These are phyloP conservation scores for Aspergillus heteromorphus DNA, from an alignment of 495 filamentous ascomycete species.

Conservation along the genomic window DNA sequence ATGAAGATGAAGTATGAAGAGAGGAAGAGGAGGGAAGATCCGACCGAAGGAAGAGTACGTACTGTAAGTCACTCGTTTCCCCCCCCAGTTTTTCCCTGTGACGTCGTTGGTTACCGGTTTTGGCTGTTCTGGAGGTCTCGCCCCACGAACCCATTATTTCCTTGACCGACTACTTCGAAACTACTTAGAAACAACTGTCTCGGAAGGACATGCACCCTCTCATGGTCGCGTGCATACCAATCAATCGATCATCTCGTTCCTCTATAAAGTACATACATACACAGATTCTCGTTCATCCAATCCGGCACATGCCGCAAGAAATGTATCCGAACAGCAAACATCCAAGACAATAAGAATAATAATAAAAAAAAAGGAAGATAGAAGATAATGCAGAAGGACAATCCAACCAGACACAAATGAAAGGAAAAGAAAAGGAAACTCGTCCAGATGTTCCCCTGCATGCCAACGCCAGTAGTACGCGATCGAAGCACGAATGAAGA, in stretches of 20 bases:
- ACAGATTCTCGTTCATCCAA: background rate
- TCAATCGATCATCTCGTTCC: background rate
- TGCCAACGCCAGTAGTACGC: constrained; percentile 29
- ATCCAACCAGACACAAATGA: constrained; percentile 12
- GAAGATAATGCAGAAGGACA: constrained; percentile 25
- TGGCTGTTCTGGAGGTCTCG: background rate
- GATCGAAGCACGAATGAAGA: constrained; percentile 15
- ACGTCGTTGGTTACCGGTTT: constrained; percentile 34
- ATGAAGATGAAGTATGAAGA: background rate
- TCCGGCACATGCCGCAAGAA: constrained; percentile 2
- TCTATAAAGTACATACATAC: background rate
- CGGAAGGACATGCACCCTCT: too few relatives aligned
- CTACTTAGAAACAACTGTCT: too few relatives aligned
- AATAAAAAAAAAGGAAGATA: too few relatives aligned
- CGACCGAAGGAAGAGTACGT: background rate
- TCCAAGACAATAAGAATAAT: too few relatives aligned
- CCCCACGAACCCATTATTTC: background rate
- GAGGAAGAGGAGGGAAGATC: background rate
- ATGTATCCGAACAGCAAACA: constrained; percentile 20
- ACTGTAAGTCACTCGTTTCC: too few relatives aligned
- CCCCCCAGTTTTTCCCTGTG: constrained; percentile 31
- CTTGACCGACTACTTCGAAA: too few relatives aligned
- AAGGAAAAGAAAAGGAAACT: constrained; percentile 14
- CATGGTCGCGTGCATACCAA: too few relatives aligned
- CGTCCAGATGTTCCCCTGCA: constrained; percentile 17